Conservation (phyloP, 306 rosid genomes). For the Crotalaria pallida region DNA sequence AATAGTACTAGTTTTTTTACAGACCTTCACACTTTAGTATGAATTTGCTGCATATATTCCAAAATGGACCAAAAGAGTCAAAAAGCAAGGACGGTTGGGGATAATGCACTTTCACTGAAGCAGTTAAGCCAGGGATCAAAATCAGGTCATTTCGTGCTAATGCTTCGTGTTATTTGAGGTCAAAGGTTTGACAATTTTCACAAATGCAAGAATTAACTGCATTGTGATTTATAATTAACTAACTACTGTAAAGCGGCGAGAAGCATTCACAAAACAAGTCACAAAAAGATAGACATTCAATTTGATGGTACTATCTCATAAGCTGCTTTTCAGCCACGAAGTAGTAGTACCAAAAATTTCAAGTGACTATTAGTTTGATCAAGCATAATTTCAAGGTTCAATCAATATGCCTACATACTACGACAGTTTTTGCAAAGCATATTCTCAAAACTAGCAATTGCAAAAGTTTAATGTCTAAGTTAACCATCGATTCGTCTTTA, state of each 20-base stretch:
- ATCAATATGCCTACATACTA: too few species aligned
- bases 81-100: background rate
- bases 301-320: background rate
- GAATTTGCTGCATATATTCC: background rate
- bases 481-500: too few species aligned
- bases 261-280: background rate
- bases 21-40: too few species aligned
- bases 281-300: background rate
- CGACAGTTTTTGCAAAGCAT: too few species aligned
- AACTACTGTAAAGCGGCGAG: background rate
- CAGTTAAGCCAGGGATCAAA: background rate
- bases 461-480: too few species aligned
- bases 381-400: background rate
- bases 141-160: conserved; percentile 16
- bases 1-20: too few species aligned
- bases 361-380: background rate
- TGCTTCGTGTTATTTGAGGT: background rate
- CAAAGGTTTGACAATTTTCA: background rate
- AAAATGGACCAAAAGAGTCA: background rate
- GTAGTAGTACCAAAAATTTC: background rate
- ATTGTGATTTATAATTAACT: too few species aligned
- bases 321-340: background rate
- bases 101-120: conserved; percentile 12
- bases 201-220: background rate
- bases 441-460: too few species aligned